Evolutionary conservation across 495 filamentous ascomycete genomes (phyloP), one percentile per base, ranked within the genome.

Genomic region (Pyronema domesticum): DNA sequence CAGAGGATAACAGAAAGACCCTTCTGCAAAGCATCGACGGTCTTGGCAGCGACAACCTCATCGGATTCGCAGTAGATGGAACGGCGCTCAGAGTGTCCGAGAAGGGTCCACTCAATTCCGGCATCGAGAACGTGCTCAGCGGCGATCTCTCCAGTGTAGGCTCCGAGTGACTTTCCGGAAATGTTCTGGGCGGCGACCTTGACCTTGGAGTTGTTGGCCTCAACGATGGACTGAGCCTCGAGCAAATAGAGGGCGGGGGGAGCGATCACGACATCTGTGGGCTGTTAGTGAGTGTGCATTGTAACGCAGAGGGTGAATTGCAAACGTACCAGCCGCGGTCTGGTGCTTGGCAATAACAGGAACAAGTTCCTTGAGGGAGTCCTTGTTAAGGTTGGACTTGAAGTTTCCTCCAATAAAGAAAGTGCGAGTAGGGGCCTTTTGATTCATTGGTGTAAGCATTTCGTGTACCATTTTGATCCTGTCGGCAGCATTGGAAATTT

Each of bases 321-420:
- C 17, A 30, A 56, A 37, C 55, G 55, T 45, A 54, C 48, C 11
- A 44, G 37, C 11, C 1, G 15, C 3, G 45, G 13, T 19, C 46
- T 43, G 3, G 14, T 10, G 51, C 14, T 7, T 39, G 52, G 52
- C 4, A 45, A 68, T 76, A 55, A 65, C 23, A 86, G 82, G 82
- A 60, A 75, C 75, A 47, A 78, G 79, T 46, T 77, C 63, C 61
- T 86, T 81, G 43, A 85, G 68, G 58, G 83, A 74, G 55, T 89
- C 82, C 43, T 79, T 67, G 72, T 94, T 95, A 65, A 98, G 76
- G 76, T 96, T 98, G 87, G 94, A 95, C 76, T 98, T 98, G 77
- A 96, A 96, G 80, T 96, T 98, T 67, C 91, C 91, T 69, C 91
- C 91, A 68, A 98, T 86, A 73, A 98, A 95, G 78, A 95, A 98